Percentiles rank a stretch among this genome's conserved stretches.
These are phyloP conservation scores for Liriodendron chinense DNA, from an alignment of 164 flowering plant genomes.

Conservation along the genomic window DNA sequence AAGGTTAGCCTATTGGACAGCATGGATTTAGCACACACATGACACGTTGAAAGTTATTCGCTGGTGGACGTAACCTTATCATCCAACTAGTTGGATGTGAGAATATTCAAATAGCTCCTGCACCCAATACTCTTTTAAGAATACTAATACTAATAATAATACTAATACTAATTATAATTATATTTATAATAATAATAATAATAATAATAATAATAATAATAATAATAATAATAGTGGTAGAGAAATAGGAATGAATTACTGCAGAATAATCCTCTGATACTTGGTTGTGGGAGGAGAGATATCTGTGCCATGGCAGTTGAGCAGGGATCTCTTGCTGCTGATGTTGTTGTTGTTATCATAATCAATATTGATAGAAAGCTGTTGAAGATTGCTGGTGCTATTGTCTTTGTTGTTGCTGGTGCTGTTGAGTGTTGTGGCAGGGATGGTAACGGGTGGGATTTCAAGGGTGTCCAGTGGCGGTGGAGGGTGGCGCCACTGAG, in stretches of 20 bases:
- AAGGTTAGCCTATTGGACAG: too few species aligned
- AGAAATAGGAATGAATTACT: conserved; percentile 24
- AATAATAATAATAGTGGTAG: background rate
- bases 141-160: background rate
- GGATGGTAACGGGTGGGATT: conserved; percentile 80
- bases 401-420: conserved; percentile 26
- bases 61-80: too few species aligned
- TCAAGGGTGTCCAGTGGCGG: conserved; percentile 74
- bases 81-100: too few species aligned
- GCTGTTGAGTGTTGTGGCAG: conserved; percentile 20
- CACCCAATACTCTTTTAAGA: background rate
- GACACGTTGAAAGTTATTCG: too few species aligned
- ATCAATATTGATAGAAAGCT: background rate
- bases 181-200: background rate
- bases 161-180: background rate
- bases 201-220: background rate
- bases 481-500: conserved; percentile 95
- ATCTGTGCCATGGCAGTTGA: conserved; percentile 38
- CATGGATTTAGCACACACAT: too few species aligned
- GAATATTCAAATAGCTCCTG: too few species aligned
- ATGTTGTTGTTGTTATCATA: conserved; percentile 10
- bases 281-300: conserved; percentile 28
- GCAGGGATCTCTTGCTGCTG: conserved; percentile 38
- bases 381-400: conserved; percentile 17
- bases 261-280: conserved; percentile 50